A percentile compares a stretch with the other conserved stretches of the same genome.
Conservation (phyloP, 495 filamentous ascomycete genomes). For the Penicillium simplicissimum region DNA sequence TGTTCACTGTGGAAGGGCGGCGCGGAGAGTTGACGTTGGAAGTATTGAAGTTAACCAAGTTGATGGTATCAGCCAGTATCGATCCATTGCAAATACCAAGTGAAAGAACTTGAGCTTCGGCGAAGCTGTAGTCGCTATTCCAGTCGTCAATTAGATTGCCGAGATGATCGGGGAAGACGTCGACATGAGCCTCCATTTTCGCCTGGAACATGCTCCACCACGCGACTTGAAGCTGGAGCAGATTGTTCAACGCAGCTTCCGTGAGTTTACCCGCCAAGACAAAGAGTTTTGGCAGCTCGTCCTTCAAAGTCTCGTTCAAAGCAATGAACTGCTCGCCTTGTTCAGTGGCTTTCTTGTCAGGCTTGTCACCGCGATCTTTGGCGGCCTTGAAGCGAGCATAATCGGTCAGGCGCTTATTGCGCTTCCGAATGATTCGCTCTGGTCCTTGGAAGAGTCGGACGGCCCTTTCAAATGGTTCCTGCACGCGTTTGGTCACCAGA, state of each 20-base stretch:
- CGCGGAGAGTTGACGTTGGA: slow-evolving; percentile 41
- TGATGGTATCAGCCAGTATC: slow-evolving; percentile 52
- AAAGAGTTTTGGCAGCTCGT: slow-evolving; percentile 87
- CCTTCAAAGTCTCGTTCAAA: slow-evolving; percentile 87
- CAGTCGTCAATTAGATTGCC: slow-evolving; percentile 70
- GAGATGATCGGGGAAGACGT: slow-evolving; percentile 64
- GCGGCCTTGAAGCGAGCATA: slow-evolving; percentile 79
- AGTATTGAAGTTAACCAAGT: slow-evolving; percentile 56
- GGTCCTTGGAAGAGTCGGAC: slow-evolving; percentile 80
- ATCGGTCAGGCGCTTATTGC: slow-evolving; percentile 83
- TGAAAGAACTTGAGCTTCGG: slow-evolving; percentile 49
- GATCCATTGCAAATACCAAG: slow-evolving; percentile 61
- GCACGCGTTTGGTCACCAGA: slow-evolving; percentile 75
- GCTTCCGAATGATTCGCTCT: slow-evolving; percentile 84
- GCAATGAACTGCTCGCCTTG: slow-evolving; percentile 84
- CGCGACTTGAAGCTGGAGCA: slow-evolving; percentile 74
- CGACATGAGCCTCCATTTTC: slow-evolving; percentile 74
- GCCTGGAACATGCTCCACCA: slow-evolving; percentile 81
- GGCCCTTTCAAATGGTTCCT: slow-evolving; percentile 81
- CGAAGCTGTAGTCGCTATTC: slow-evolving; percentile 66
- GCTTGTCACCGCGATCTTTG: slow-evolving; percentile 74
- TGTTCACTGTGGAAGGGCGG: slow-evolving; percentile 48
- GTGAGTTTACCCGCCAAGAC: slow-evolving; percentile 73
- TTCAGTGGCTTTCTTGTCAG: slow-evolving; percentile 79
- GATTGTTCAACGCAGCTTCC: slow-evolving; percentile 74